Evolutionary conservation across 148 eudicot species (phyloP).

Genomic region (Silene latifolia): DNA sequence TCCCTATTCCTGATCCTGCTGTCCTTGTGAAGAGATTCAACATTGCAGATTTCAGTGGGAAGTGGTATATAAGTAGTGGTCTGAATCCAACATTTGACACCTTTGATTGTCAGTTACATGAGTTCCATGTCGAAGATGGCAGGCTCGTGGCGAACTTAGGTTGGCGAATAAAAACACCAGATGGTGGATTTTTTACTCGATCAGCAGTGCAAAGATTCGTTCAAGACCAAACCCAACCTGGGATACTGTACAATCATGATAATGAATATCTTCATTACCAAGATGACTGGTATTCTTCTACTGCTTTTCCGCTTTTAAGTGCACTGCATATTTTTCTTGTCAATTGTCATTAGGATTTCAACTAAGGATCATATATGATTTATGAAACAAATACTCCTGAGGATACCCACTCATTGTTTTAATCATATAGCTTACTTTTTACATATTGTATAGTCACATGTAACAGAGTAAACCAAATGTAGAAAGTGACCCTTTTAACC

Average conservation of each 20-base stretch:
- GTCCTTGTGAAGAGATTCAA: constrained; percentile 66
- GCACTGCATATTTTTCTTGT: not conserved
- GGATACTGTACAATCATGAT: constrained; percentile 86
- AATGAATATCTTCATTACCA: constrained; percentile 97
- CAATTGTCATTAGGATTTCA: too few relatives aligned
- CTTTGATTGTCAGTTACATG: constrained; percentile 89
- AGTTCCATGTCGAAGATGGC: constrained; percentile 68
- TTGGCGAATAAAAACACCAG: constrained; percentile 88
- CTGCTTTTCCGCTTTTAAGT: not conserved
- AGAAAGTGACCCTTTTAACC: too few relatives aligned
- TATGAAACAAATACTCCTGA: too few relatives aligned
- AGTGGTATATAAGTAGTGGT: constrained; percentile 89
- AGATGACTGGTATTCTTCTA: constrained; percentile 79
- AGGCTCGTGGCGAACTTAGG: constrained; percentile 73
- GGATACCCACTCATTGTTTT: too few relatives aligned
- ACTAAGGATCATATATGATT: too few relatives aligned
- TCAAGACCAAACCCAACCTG: constrained; percentile 80
- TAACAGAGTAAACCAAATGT: too few relatives aligned
- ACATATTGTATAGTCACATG: too few relatives aligned
- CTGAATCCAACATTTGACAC: constrained; percentile 84
- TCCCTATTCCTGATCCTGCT: constrained; percentile 75
- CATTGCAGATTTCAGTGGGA: constrained; percentile 70
- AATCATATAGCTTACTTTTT: too few relatives aligned
- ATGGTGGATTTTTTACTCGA: constrained; percentile 87
- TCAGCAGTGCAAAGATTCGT: constrained; percentile 79